Evolutionary conservation across 495 filamentous ascomycete genomes (phyloP).

Genomic region (Viridothelium virens): DNA sequence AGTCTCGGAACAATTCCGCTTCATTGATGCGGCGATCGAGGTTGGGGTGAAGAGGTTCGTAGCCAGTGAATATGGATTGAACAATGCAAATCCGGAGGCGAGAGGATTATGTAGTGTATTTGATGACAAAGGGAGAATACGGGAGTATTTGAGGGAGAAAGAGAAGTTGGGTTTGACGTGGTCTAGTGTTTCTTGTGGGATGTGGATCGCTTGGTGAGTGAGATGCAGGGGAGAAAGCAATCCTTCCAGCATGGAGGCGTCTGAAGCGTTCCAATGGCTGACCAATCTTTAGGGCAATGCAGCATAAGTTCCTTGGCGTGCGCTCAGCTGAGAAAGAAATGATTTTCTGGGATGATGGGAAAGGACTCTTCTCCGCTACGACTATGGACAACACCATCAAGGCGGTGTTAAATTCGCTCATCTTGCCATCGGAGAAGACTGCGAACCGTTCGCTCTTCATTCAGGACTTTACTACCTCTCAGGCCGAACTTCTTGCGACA

Average conservation of each 20-base stretch:
- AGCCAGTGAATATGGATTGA: slow-evolving; percentile 34
- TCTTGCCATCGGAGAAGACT: slow-evolving; percentile 33
- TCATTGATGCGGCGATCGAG: slow-evolving; percentile 34
- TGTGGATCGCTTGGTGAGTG: slow-evolving; percentile 43
- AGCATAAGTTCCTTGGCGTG: slow-evolving; percentile 39
- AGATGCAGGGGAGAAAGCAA: background rate
- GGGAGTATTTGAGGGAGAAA: slow-evolving; percentile 42
- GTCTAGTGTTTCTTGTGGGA: slow-evolving; percentile 41
- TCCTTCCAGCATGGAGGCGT: background rate
- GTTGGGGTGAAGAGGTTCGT: slow-evolving; percentile 37
- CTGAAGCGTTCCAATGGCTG: background rate
- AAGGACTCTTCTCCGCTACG: slow-evolving; percentile 33
- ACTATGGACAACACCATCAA: slow-evolving; percentile 36
- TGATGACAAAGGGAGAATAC: slow-evolving; percentile 36
- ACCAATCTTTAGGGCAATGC: slow-evolving; percentile 25
- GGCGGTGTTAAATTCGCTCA: slow-evolving; percentile 36
- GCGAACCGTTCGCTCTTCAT: slow-evolving; percentile 43
- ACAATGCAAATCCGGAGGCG: slow-evolving; percentile 29
- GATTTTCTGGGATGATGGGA: slow-evolving; percentile 40
- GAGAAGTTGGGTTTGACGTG: slow-evolving; percentile 39
- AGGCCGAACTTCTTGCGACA: slow-evolving; percentile 39
- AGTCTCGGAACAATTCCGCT: slow-evolving; percentile 23
- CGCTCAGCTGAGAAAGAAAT: slow-evolving; percentile 37
- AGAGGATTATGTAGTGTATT: slow-evolving; percentile 37
- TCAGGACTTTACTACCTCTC: slow-evolving; percentile 37